Base-by-base conservation (phyloP, 2,329 filamentous ascomycete genomes). In the Penicillium sp. region DNA sequence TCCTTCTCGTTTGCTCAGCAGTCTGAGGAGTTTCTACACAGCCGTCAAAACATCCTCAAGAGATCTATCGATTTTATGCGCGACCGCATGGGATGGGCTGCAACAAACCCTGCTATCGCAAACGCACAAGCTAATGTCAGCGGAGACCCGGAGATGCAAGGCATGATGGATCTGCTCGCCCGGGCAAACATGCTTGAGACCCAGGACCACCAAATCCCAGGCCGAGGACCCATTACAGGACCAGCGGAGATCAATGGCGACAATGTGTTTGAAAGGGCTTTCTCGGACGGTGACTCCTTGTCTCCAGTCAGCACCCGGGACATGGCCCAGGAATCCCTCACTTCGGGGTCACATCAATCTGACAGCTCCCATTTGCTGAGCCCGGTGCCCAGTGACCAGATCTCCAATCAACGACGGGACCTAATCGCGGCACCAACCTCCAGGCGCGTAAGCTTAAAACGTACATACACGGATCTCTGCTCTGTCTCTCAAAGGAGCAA, bases 1-100 rank as follows among this genome's bases (percentile, higher is more conserved):
- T 99, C 94, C 1, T 99, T 99, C 77, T 97, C 93, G 11, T 99
- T 99, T 73, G 91, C 94, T 39, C 91, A 96, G 64, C 92, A 96
- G 74, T 93, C 92, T 3, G 92, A 96, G 68, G 93, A 97, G 59
- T 86, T 91, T 59, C 82, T 97, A 52, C 90, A 96, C 71, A 96
- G 86, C 71, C 88, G 94, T 51, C 92, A 97, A 72, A 96, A 91
- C 79, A 89, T 96, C 32, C 74, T 99, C 67, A 96, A 96, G 76
- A 85, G 93, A 55, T 96, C 92, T 8, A 88, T 97, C 69, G 94
- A 97, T 73, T 97, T 97, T 69, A 95, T 99, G 89, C 89, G 90
- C 68, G 92, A 97, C 70, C 90, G 90, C 60, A 84, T 95, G 75
- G 90, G 90, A 60, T 93, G 91, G 88, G 85, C 89, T 31, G 83